Base-by-base conservation (phyloP, 441 rosid species). In the Cnidoscolus chayamansa region DNA sequence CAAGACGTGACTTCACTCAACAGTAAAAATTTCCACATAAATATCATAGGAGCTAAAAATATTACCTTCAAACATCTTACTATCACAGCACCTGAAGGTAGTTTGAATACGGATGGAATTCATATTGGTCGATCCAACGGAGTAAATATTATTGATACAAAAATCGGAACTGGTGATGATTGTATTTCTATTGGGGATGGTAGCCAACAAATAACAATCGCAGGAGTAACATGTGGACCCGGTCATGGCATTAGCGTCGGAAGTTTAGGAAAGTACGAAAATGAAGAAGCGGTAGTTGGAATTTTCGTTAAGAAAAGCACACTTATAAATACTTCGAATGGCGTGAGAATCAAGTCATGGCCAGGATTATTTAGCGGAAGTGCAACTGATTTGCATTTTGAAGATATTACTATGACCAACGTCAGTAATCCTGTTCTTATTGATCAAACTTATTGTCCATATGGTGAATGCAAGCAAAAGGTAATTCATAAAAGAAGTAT, bases 111-210 rank as follows among this genome's bases (percentile, higher is more conserved):
- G 6, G 58, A 54, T 54, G 58, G 58, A n/a, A 54, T 54, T 54
- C 58, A 54, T 1, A 54, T 54, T n/a, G 58, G 58, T 0, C 25
- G 25, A 10, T 17, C 25, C 17, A 1, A 54, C 6, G 58, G 58
- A 5, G 25, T 54, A 54, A 6, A 54, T n/a, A 54, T 54, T 54
- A 6, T 20, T 61, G 43, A 40, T 55, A 0, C 31, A 1, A 30
- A 11, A 49, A 16, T 8, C 57, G 17, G 20, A 25, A 54, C 19
- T 13, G 25, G 58, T n/a, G 58, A 54, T 17, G 25, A 54, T 54
- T 79, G 4, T 17, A 17, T 54, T 25, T 54, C 58, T 25, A n/a
- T 54, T 54, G 58, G 58, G 20, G 25, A 54, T n/a, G 58, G 58
- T 1, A 13, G 8, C 3, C 25, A 17, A 54, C 9, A 54, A 17